Evolutionary conservation across 768 basidiomycete genomes (phyloP), one percentile per base, ranked within the genome.

Genomic region (Lentinula sp.): DNA sequence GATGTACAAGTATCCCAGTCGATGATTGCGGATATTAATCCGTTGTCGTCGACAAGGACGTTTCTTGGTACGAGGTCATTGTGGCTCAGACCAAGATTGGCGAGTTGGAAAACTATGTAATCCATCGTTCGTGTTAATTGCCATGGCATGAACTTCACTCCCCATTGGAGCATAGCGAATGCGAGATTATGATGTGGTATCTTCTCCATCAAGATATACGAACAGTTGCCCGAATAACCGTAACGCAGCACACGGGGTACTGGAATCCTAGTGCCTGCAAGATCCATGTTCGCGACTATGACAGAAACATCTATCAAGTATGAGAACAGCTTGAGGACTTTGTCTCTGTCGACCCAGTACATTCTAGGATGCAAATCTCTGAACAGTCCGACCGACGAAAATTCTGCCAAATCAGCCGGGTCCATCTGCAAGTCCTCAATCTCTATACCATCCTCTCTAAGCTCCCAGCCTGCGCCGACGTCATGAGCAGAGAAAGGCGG

Each of bases 181-280:
- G 50, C 50, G 31, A 31, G 32, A 52, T 37, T 53, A 37, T 2
- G 31, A n/a, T 35, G 52, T 7, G 31, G 52, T 13, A 53, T 69
- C 59, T 11, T 61, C 16, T 45, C 59, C 63, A 37, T 57, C 59
- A 54, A 63, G 37, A 21, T 63, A 64, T 40, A 48, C 50, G 21
- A 62, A 52, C 54, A 67, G 18, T 53, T 53, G 4, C 52, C 52
- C 15, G 52, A 57, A 7, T 28, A 21, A 15, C 56, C 56, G 13
- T 57, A 48, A 3, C 45, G 28, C 5, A 45, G 13, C 28, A 57
- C 56, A 21, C 35, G 42, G 11, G 56, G 37, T 13, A 57, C 56
- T 16, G 56, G 56, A 23, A 57, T 21, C 40, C 23, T 57, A 11
- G 56, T 57, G 15, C 40, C 9, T 16, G 39, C 56, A 5, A 57